Base-by-base conservation (phyloP, 1,284 basidiomycete genomes). In the Malassezia dermatis region DNA sequence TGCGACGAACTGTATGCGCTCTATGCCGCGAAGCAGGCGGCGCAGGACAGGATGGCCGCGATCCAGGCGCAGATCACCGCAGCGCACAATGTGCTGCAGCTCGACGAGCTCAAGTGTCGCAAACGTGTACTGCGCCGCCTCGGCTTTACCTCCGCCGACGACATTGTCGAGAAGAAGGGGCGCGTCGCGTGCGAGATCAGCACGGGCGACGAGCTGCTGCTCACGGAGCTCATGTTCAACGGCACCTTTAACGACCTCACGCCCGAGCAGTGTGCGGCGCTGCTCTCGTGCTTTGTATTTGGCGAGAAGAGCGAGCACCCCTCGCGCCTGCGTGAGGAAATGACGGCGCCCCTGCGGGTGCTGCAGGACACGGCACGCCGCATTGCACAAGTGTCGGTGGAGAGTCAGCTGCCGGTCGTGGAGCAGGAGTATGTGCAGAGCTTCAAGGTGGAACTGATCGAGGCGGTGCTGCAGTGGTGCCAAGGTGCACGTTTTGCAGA, bases 381-480 rank as follows among this genome's bases (percentile, higher is more conserved):
- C 44, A 99, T 99, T 66, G 93, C 93, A 13, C 91, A 89, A 71
- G 89, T 98, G 1, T 89, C 89, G 1, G 86, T 87, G 65, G 94
- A 98, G 76, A 86, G 85, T 37, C 93, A 94, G 71, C 79, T 99
- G 5, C 78, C 84, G 0, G 75, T 98, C 34, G 84, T 88, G 51
- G 93, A 98, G 75, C 86, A 95, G 55, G 89, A 95, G 61, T 99
- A 98, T 73, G 89, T 99, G 1, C 80, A 84, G 55, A 86, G 85
- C 15, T 99, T 99, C 84, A 95, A 95, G 76, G 89, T 95, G 26
- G 93, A 96, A 72, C 82, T 99, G 56, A 96, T 96, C 89, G 93
- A 96, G 64, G 86, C 86, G 4, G 93, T 98, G 19, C 80, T 91
- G 55, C 86, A 90, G 65, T 99, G 94, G 94, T 98, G 93, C 77